Base-by-base conservation (phyloP, 2,329 filamentous ascomycete genomes). In the Myriangium duriaei region DNA sequence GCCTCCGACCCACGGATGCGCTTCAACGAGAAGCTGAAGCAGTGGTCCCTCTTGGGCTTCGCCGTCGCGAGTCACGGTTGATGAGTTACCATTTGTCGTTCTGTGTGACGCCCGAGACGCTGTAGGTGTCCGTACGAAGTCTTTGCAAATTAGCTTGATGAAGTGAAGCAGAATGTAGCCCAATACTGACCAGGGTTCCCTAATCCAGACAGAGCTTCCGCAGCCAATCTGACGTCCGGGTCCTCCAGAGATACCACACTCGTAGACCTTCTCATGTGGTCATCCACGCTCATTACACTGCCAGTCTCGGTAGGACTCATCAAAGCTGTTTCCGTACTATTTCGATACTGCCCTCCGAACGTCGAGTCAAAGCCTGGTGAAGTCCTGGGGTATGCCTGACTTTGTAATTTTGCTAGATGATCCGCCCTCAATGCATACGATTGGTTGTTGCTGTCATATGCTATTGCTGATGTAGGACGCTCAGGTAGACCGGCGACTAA, bases 11-110 rank as follows among this genome's bases (percentile, higher is more conserved):
- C 92, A 68, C 1, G 88, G 88, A 53, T 95, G 86, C 1, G 83
- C 83, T 2, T 84, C 87, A 0, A 86, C 92, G 14, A 96, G 72
- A 1, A 96, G 74, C 4, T 84, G 82, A 3, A 96, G 67, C 4
- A 95, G 68, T 1, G 87, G 91, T 57, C 95, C 86, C 4, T 76
- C 69, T 29, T 79, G 71, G 67, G 62, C 17, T 62, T 57, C 30
- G 62, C 63, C 36, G 61, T 55, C 11, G 63, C 56, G 35, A 44
- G 36, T 33, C 38, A 38, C 39, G 41, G 41, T 32, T 28, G 28
- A 28, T 14, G 32, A 26, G 44, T 34, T 30, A 49, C 39, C 35
- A 40, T 42, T 51, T 49, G 49, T 48, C 42, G n/a, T 39, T 44
- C 36, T 51, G 45, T 31, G 52, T 50, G 33, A 58, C 45, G 11